Evolutionary conservation across 2,329 filamentous ascomycete genomes (phyloP), one percentile per base, ranked within the genome.

Genomic region (Simplicillium aogashimaense): DNA sequence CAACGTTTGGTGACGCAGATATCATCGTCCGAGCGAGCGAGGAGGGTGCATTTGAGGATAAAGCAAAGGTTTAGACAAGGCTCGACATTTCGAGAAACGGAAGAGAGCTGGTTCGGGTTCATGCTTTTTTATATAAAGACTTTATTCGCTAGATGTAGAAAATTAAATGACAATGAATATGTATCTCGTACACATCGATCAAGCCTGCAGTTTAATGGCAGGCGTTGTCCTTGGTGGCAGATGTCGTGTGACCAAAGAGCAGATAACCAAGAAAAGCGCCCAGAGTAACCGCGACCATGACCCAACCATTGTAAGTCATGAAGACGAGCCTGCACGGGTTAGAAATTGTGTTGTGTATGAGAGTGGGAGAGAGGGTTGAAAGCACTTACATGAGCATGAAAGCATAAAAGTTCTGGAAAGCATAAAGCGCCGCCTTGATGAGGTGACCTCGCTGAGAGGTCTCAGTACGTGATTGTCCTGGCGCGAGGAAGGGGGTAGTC

Each of bases 281-380:
- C 9, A 94, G 67, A 1, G 84, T 84, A 13, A 97, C 89, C 3
- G 90, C 77, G 49, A 94, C 64, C 92, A 98, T 98, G 50, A 98
- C 81, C 81, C 86, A 94, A 42, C 92, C 92, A 55, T 98, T 98
- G 66, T 98, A 98, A n/a, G 92, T 98, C 92, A 98, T 98, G 65
- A 98, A 98, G 16, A 98, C 66, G 45, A 98, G 72, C 92, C 90
- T 97, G 44, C n/a, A 7, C 2, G 7, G 4, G 25, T 43, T 47
- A 35, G 47, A 38, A 15, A 9, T 12, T 31, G 29, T 18, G 25
- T 28, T 29, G 7, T 36, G 15, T 29, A 33, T 13, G 35, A 14
- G 13, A 15, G 11, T 37, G 34, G 36, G 17, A 13, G 13, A 31
- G 11, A 34, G n/a, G n/a, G n/a, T n/a, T 14, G n/a, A 4, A 25